These are phyloP conservation scores for Nothophytophthora sp. DNA, from an alignment of 352 stramenopile genomes.

Conservation along the genomic window DNA sequence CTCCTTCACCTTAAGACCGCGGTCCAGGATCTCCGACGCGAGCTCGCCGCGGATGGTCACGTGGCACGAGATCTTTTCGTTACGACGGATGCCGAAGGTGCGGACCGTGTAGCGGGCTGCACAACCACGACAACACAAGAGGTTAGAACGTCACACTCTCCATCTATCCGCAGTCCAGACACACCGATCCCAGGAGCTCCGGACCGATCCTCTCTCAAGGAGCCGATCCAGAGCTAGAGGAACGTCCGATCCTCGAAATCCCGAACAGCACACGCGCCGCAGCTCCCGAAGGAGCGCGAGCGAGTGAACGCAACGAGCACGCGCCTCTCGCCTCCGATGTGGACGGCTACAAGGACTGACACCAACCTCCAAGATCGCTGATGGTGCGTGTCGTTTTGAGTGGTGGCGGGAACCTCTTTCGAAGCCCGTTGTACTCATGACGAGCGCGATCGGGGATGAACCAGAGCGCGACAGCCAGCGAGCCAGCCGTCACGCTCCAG, in stretches of 20 bases:
- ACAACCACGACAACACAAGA: slow-evolving; percentile 8
- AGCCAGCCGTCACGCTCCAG: slow-evolving; percentile 8
- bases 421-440: slow-evolving; percentile 51
- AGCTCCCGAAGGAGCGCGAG: no score
- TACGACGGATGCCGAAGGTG: slow-evolving; percentile 99
- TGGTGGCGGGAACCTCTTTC: slow-evolving; percentile 9
- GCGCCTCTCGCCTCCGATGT: slow-evolving; percentile 29
- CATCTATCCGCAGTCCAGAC: no score
- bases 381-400: slow-evolving; percentile 32
- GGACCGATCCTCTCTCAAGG: no score
- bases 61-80: slow-evolving; percentile 99
- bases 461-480: slow-evolving; percentile 10
- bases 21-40: slow-evolving; percentile 98
- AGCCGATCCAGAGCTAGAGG: no score
- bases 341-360: slow-evolving; percentile 29
- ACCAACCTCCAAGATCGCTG: slow-evolving; percentile 48
- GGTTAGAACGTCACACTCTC: no score
- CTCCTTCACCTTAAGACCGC: slow-evolving; percentile 99
- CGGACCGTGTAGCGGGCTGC: slow-evolving; percentile 98
- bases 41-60: slow-evolving; percentile 99
- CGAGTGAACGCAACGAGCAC: slow-evolving; percentile 17
- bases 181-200: no score
- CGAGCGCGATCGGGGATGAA: slow-evolving; percentile 86
- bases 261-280: no score
- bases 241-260: no score